Evolutionary conservation across 441 rosid species (phyloP).

Genomic region (Populus hybrid): DNA sequence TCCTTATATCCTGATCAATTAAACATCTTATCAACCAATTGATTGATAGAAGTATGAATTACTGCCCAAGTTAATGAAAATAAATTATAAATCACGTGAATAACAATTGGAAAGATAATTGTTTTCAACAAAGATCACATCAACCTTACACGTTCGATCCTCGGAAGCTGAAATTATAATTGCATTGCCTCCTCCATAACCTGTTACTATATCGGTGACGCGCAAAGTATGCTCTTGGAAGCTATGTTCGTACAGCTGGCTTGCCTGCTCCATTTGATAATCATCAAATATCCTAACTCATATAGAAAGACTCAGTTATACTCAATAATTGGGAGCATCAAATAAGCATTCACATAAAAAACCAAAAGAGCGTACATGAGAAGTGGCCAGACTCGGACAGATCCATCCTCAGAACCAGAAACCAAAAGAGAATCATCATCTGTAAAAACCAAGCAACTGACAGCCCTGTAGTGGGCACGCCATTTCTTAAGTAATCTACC

Average conservation of each 20-base stretch:
- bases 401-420: conserved; percentile 84
- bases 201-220: conserved; percentile 69
- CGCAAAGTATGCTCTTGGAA: conserved; percentile 57
- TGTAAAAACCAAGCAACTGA: conserved; percentile 77
- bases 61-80: not conserved
- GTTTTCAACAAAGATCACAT: conserved; percentile 12
- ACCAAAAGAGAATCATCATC: conserved; percentile 71
- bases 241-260: conserved; percentile 56
- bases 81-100: not conserved
- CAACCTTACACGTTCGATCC: conserved; percentile 88
- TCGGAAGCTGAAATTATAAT: conserved; percentile 74
- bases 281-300: conserved; percentile 74
- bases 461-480: conserved; percentile 72
- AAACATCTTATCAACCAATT: not conserved
- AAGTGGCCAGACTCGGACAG: conserved; percentile 84
- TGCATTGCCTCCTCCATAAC: conserved; percentile 75
- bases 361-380: conserved; percentile 37
- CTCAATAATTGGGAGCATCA: not conserved
- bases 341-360: not conserved
- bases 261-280: conserved; percentile 44
- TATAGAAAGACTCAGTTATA: not conserved
- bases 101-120: not conserved
- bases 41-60: not conserved
- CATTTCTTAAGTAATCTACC: conserved; percentile 80
- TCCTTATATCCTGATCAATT: not conserved